These are phyloP conservation scores for Candida ipomoeae DNA, from an alignment of 805 yeast genomes.

Conservation along the genomic window DNA sequence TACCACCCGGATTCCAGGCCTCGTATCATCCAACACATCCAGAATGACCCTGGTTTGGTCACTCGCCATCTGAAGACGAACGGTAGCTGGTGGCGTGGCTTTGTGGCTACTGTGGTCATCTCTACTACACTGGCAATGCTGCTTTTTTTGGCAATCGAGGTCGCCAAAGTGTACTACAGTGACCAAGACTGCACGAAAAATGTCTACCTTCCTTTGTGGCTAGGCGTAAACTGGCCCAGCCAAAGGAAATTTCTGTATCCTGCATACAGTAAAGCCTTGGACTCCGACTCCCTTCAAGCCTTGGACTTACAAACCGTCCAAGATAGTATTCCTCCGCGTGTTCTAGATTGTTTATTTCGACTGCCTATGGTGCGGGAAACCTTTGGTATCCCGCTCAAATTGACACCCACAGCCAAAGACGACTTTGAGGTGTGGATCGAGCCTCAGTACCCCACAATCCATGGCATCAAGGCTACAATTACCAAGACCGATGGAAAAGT, in stretches of 20 bases:
- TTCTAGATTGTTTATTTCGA: slow-evolving; percentile 24
- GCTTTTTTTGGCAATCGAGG: slow-evolving; percentile 20
- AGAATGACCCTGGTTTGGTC: slow-evolving; percentile 10
- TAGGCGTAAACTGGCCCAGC: slow-evolving; percentile 25
- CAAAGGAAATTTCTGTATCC: slow-evolving; percentile 24
- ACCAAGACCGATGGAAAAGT: slow-evolving; percentile 7
- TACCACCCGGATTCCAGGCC: background rate
- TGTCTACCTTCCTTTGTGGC: slow-evolving; percentile 26
- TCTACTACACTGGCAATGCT: slow-evolving; percentile 25
- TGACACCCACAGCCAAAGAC: slow-evolving; percentile 9
- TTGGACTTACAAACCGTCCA: slow-evolving; percentile 10
- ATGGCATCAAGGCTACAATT: slow-evolving; percentile 26
- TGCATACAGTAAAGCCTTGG: slow-evolving; percentile 12
- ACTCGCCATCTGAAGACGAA: slow-evolving; percentile 1
- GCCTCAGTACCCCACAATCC: slow-evolving; percentile 24
- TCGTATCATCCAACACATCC: slow-evolving; percentile 9
- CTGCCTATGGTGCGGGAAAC: slow-evolving; percentile 21
- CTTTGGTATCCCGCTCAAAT: slow-evolving; percentile 27
- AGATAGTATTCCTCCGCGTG: slow-evolving; percentile 24
- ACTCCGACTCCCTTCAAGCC: background rate
- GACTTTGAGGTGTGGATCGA: slow-evolving; percentile 30
- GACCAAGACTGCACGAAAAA: slow-evolving; percentile 6
- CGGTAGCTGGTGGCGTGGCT: slow-evolving; percentile 20
- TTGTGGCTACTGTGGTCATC: slow-evolving; percentile 17
- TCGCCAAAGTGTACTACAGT: slow-evolving; percentile 9